Evolutionary conservation across 75 land plant species (phyloP), one percentile per base, ranked within the genome.

Genomic region (Isoetes taiwanensis): DNA sequence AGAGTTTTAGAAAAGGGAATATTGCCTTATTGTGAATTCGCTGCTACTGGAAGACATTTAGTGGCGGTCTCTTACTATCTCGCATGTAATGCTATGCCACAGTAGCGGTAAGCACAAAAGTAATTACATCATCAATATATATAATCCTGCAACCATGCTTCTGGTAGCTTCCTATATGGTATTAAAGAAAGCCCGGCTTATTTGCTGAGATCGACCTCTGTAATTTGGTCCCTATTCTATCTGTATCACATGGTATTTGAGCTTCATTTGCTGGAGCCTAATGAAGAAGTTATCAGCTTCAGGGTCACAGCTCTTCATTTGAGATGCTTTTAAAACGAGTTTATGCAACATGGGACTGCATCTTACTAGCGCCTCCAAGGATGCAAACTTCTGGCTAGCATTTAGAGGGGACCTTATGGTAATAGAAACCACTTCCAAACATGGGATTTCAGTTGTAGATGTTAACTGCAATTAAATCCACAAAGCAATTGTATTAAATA

Each of bases 321-420:
- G 84, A 11, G 72, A 79, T 28, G 80, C 71, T 54, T 66, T 65
- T 34, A 86, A 63, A 9, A 62, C 63, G 71, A 86, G 65, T 39
- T 30, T 61, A 57, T 61, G 62, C 58, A 86, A 48, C 6, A 57
- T 66, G 34, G 40, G 62, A 28, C 81, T 71, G 54, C 70, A 61
- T 59, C 63, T 67, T 23, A 83, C 31, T 65, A 86, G 32, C 0
- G 81, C 71, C 57, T 80, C 81, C 3, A 86, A 71, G 10, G 83
- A 72, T 48, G 32, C 56, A 62, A 83, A 69, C 56, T 86, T 86
- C 64, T 80, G 83, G 30, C 83, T 84, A 32, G 81, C 79, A 68
- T 83, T 86, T 4, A 83, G 37, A 1, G 93, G 84, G 3, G 93
- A 86, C 63, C 93, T 72, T 4, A 83, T 80, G 0, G 81, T 77